Conservation (phyloP, 2,329 filamentous ascomycete species). For the Aspergillus chevalieri region DNA sequence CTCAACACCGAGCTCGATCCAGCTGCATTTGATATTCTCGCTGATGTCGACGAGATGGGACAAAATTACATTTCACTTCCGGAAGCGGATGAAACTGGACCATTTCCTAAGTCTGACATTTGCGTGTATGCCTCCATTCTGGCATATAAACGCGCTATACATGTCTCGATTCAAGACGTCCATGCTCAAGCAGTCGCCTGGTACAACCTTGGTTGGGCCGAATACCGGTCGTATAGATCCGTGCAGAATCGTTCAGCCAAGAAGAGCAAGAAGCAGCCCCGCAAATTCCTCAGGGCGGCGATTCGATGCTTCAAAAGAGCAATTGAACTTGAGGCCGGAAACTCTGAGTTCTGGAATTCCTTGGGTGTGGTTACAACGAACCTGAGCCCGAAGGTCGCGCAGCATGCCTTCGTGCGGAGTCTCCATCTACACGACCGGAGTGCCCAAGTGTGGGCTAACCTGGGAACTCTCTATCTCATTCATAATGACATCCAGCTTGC, state of each 20-base stretch:
- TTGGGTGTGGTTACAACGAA: slow-evolving; percentile 84
- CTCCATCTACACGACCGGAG: slow-evolving; percentile 87
- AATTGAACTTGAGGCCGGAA: slow-evolving; percentile 90
- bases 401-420: slow-evolving; percentile 88
- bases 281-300: slow-evolving; percentile 67
- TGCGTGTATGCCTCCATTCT: slow-evolving; percentile 69
- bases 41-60: slow-evolving; percentile 62
- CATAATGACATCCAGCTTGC: slow-evolving; percentile 81
- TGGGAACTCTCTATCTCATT: slow-evolving; percentile 77
- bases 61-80: slow-evolving; percentile 32
- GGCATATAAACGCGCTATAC: slow-evolving; percentile 79
- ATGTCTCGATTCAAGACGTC: slow-evolving; percentile 63
- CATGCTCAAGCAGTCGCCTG: slow-evolving; percentile 93
- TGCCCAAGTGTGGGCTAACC: slow-evolving; percentile 80
- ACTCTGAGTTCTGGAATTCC: slow-evolving; percentile 95
- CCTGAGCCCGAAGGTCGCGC: slow-evolving; percentile 78
- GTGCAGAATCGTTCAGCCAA: slow-evolving; percentile 40
- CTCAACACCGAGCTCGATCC: slow-evolving; percentile 47
- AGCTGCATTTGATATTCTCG: slow-evolving; percentile 56
- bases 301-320: slow-evolving; percentile 90
- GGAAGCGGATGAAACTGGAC: slow-evolving; percentile 23
- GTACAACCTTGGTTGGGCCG: slow-evolving; percentile 95
- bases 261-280: slow-evolving; percentile 49
- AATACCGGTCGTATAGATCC: slow-evolving; percentile 71
- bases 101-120: slow-evolving; percentile 38